Evolutionary conservation across 805 yeast genomes (phyloP).

Genomic region (Geotrichum ghanense): DNA sequence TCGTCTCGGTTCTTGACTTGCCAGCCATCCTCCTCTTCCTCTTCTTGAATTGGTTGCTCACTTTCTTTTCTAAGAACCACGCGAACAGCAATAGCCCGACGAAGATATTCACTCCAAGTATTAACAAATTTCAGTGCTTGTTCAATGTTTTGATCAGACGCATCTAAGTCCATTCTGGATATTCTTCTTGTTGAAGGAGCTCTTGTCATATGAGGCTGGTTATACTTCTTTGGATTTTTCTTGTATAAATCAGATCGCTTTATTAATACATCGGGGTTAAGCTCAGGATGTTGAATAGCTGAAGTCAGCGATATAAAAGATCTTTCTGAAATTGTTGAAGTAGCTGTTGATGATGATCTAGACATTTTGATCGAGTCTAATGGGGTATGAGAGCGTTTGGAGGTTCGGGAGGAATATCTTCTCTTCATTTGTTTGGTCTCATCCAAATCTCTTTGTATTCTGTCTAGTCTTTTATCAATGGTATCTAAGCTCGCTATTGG

Average conservation of each 20-base stretch:
- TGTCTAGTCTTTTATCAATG: background rate
- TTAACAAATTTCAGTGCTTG: conserved; percentile 22
- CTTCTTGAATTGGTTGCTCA: conserved; percentile 15
- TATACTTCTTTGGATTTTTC: background rate
- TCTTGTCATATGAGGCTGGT: background rate
- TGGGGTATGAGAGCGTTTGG: background rate
- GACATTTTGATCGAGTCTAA: background rate
- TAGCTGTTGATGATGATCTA: background rate
- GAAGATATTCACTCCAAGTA: conserved; percentile 23
- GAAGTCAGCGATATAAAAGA: background rate
- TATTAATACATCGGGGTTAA: background rate
- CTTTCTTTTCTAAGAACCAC: conserved; percentile 16
- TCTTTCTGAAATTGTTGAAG: background rate
- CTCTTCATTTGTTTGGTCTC: background rate
- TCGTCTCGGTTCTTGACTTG: background rate
- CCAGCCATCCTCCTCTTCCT: conserved; percentile 13
- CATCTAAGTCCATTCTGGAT: background rate
- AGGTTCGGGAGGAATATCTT: background rate
- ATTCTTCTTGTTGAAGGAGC: background rate
- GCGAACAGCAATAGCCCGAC: conserved; percentile 23
- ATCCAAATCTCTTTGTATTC: background rate
- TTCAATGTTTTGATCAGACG: conserved; percentile 12
- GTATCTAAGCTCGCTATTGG: background rate
- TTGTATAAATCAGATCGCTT: background rate
- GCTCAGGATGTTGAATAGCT: background rate